Conservation (phyloP, 1,284 basidiomycete species). For the Puccinia hordei region DNA sequence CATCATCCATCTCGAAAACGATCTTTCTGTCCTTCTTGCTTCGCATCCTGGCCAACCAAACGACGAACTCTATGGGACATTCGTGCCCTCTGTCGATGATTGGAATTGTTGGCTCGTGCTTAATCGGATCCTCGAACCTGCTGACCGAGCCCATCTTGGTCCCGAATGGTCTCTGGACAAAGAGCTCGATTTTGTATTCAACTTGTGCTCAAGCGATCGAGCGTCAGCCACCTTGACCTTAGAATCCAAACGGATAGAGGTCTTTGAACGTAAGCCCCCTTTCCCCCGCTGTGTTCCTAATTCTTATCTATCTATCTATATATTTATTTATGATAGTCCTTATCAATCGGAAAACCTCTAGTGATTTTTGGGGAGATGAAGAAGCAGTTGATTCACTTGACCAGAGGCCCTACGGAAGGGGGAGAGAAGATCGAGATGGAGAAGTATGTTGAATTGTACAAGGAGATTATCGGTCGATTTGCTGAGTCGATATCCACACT, state of each 20-base stretch:
- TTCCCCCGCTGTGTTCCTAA: too few relatives aligned
- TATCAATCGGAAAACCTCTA: not conserved
- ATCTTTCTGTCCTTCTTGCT: not conserved
- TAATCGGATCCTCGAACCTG: not conserved
- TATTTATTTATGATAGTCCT: too few relatives aligned
- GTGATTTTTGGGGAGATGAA: slow-evolving; percentile 29
- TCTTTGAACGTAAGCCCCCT: slow-evolving; percentile 7
- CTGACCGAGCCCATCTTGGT: not conserved
- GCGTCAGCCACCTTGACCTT: not conserved
- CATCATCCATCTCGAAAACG: not conserved
- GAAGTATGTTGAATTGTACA: slow-evolving; percentile 1
- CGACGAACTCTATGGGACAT: not conserved
- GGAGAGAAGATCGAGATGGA: not conserved
- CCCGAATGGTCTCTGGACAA: not conserved
- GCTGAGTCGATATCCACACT: slow-evolving; percentile 8
- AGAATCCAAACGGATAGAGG: slow-evolving; percentile 6
- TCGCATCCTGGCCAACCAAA: not conserved
- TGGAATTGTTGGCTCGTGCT: not conserved
- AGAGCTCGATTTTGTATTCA: not conserved
- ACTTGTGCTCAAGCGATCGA: not conserved
- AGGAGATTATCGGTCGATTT: not conserved
- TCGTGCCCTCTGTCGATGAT: not conserved
- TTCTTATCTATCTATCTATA: too few relatives aligned
- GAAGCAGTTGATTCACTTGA: not conserved
- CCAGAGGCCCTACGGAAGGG: not conserved